Evolutionary conservation across 2,329 filamentous ascomycete genomes (phyloP), one percentile per base, ranked within the genome.

Genomic region (Claviceps purpurea): DNA sequence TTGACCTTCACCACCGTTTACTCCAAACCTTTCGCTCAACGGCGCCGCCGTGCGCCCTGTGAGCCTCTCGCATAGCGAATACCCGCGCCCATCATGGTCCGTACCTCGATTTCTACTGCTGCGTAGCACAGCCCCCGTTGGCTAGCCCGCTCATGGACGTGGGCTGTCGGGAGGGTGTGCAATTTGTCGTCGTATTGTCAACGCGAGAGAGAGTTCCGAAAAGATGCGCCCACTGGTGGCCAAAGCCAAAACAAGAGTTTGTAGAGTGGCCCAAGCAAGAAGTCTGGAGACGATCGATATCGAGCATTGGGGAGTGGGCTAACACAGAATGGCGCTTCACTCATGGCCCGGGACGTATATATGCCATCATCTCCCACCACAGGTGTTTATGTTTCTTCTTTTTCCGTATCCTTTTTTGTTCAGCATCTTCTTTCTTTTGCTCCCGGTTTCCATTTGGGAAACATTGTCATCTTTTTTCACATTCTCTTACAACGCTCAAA

Each of bases 401-500:
- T 7, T 49, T 20, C 40, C 14, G 4, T 38, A 41, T 47, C 48
- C 16, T 30, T 14, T 44, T 45, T 24, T 5, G 24, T 44, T 49
- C 18, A 22, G 20, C 8, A 37, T 41, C 44, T 30, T 22, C 10
- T 16, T 18, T 22, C 11, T 45, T 45, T 26, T 47, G 40, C 50
- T 59, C 58, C 57, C 58, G 56, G 60, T 56, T 61, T 61, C 58
- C 56, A 56, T 61, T 59, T 44, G 49, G 55, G 41, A n/a, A 26
- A 16, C 22, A 30, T 44, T 26, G 30, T 26, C 24, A 38, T 39
- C 47, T 44, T 44, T 34, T 34, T 14, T 4, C 26, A 30, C 30
- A 7, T 26, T 40, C 18, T 26, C 18, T 18, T 6, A 4, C 26
- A 24, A 11, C n/a, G 59, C 67, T 66, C 71, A 76, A 49, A 74